Conservation (phyloP, 352 stramenopile genomes). For the Phytophthora podocarpi region DNA sequence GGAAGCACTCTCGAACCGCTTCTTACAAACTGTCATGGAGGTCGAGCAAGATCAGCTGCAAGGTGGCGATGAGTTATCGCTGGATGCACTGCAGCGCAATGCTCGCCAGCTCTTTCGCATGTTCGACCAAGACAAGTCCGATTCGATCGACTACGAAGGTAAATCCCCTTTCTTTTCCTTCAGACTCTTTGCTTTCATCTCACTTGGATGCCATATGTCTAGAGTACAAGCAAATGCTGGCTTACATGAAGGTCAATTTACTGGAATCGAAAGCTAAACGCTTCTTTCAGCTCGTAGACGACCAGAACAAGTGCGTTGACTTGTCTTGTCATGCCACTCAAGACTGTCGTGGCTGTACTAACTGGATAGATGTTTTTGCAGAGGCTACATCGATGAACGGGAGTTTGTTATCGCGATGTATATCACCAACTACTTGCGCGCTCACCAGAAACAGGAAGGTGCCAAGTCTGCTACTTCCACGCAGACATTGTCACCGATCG, state of each 20-base stretch:
- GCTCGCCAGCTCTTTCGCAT: slow-evolving; percentile 68
- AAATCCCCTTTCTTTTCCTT: neutral
- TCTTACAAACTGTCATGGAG: slow-evolving; percentile 61
- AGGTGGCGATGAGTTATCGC: slow-evolving; percentile 36
- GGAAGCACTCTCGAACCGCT: slow-evolving; percentile 46
- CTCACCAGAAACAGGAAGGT: slow-evolving; percentile 12
- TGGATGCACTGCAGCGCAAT: slow-evolving; percentile 56
- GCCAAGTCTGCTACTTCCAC: neutral
- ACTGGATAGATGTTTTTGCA: slow-evolving; percentile 15
- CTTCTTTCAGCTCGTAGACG: slow-evolving; percentile 75
- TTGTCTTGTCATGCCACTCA: neutral
- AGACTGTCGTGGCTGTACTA: neutral
- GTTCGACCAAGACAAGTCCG: slow-evolving; percentile 76
- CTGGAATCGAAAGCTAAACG: slow-evolving; percentile 71
- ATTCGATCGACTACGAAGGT: slow-evolving; percentile 83
- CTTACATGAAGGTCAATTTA: slow-evolving; percentile 67
- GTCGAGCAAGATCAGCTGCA: slow-evolving; percentile 44
- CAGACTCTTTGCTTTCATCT: neutral
- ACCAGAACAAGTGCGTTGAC: slow-evolving; percentile 65
- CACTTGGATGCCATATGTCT: slow-evolving; percentile 1
- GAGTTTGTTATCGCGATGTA: slow-evolving; percentile 81
- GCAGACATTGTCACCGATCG: slow-evolving; percentile 45
- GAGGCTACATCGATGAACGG: slow-evolving; percentile 70
- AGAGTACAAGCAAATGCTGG: slow-evolving; percentile 85
- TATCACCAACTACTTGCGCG: slow-evolving; percentile 70